Evolutionary conservation across 2,329 filamentous ascomycete species (phyloP).

Genomic region (Penicillium sp.): DNA sequence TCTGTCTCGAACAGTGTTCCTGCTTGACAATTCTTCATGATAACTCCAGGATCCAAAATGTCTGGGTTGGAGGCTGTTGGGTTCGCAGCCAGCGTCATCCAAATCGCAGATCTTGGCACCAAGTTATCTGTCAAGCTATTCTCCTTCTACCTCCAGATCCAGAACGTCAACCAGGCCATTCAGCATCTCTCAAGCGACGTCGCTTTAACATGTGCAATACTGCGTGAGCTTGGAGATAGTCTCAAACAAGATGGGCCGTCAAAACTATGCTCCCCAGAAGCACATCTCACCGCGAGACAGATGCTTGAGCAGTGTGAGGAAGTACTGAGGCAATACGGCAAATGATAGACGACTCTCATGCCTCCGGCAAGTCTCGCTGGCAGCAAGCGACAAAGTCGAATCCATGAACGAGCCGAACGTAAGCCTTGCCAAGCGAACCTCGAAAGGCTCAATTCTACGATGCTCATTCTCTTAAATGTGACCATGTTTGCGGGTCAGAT

Average conservation of each 20-base stretch:
- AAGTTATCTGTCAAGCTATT: constrained; percentile 32
- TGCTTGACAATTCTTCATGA: neutral
- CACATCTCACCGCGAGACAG: constrained; percentile 7
- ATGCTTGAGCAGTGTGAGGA: constrained; percentile 24
- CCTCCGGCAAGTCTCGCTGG: neutral
- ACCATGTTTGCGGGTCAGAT: constrained; percentile 32
- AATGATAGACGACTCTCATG: neutral
- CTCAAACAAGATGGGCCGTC: constrained; percentile 26
- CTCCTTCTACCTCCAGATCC: constrained; percentile 31
- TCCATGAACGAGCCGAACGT: constrained; percentile 28
- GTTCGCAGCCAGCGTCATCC: constrained; percentile 31
- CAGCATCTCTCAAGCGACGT: constrained; percentile 33
- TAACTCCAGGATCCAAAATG: constrained; percentile 7
- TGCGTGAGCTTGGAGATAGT: constrained; percentile 30
- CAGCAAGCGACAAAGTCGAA: constrained; percentile 11
- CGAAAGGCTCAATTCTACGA: constrained; percentile 32
- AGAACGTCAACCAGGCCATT: constrained; percentile 24
- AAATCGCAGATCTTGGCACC: constrained; percentile 34
- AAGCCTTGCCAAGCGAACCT: constrained; percentile 25
- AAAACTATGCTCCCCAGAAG: constrained; percentile 19
- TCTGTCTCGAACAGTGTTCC: too few relatives aligned
- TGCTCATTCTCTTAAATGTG: constrained; percentile 35
- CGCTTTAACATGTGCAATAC: constrained; percentile 29
- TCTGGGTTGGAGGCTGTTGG: constrained; percentile 26
- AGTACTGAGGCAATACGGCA: constrained; percentile 24